These are phyloP conservation scores for Gracilariopsis chorda DNA, from an alignment of 23 red algal genomes.

Conservation along the genomic window DNA sequence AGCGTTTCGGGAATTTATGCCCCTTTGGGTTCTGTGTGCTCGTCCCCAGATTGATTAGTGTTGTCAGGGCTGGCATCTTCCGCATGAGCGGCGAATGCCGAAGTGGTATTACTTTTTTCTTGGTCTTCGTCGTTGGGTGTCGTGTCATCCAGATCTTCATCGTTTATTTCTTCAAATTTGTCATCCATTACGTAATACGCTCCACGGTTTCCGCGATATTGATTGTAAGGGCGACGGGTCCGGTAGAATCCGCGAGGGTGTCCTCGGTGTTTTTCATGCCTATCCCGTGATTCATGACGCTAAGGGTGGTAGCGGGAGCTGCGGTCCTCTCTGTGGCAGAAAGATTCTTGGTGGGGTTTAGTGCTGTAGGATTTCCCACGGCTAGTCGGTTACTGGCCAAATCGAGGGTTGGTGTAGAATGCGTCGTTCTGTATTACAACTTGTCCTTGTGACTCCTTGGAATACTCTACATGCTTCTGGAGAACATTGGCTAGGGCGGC, in stretches of 20 bases:
- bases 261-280: not conserved
- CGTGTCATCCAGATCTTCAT: not conserved
- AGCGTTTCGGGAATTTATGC: not conserved
- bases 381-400: not conserved
- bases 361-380: not conserved
- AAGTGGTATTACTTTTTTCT: not conserved
- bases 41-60: not conserved
- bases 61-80: not conserved
- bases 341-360: not conserved
- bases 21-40: not conserved
- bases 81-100: not conserved
- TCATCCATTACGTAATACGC: constrained; percentile 7
- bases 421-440: not conserved
- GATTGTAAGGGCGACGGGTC: not conserved
- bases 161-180: not conserved
- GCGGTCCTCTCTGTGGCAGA: not conserved
- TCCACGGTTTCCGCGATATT: not conserved
- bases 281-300: not conserved
- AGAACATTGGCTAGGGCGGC: not conserved
- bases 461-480: not conserved
- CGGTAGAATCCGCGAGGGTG: not conserved
- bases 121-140: not conserved
- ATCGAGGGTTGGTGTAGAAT: constrained; percentile 10
- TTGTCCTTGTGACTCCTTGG: too few relatives aligned
- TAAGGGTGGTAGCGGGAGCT: not conserved